Percentiles rank a stretch among this genome's conserved stretches.
phyloP scores from a whole-genome alignment of 768 basidiomycete genomes.

The Agaricus sinodeliciosus region DNA sequence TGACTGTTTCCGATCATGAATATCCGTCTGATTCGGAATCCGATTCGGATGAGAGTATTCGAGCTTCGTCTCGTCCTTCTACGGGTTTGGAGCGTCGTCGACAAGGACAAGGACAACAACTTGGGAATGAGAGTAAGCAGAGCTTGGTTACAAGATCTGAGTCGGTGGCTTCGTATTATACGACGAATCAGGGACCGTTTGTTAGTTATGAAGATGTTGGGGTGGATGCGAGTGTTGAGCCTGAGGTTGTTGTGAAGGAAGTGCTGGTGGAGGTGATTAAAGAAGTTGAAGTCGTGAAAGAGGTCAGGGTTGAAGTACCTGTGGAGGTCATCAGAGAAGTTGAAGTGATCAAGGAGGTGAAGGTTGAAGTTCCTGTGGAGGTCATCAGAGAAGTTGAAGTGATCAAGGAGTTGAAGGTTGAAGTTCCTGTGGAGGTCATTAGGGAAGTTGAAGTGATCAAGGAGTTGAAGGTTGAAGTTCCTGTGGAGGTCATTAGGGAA shows the following conservation, averaged over 20 bases:
- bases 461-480: constrained; percentile 9
- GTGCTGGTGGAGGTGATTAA: background rate
- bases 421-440: constrained; percentile 8
- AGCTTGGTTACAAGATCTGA: constrained; percentile 13
- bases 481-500: constrained; percentile 6
- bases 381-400: constrained; percentile 7
- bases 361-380: too few species aligned
- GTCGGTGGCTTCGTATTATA: constrained; percentile 29
- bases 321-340: constrained; percentile 9
- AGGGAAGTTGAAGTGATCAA: constrained; percentile 3
- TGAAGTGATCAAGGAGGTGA: constrained; percentile 3
- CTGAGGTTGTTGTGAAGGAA: constrained; percentile 21
- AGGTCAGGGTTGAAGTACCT: too few species aligned
- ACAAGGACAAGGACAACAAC: background rate
- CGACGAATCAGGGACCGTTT: constrained; percentile 14
- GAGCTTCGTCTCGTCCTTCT: constrained; percentile 24
- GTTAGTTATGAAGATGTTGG: constrained; percentile 46
- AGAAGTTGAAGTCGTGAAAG: too few species aligned
- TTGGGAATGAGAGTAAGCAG: background rate
- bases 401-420: constrained; percentile 4
- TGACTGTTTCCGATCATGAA: constrained; percentile 66
- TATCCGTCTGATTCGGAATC: constrained; percentile 42
- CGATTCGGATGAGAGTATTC: constrained; percentile 71
- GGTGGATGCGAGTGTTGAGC: constrained; percentile 30
- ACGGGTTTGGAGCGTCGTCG: constrained; percentile 2